Percentiles rank a stretch among this genome's conserved stretches.
Conservation (phyloP, 331 rosid species). For the Erythrophleum ivorense region DNA sequence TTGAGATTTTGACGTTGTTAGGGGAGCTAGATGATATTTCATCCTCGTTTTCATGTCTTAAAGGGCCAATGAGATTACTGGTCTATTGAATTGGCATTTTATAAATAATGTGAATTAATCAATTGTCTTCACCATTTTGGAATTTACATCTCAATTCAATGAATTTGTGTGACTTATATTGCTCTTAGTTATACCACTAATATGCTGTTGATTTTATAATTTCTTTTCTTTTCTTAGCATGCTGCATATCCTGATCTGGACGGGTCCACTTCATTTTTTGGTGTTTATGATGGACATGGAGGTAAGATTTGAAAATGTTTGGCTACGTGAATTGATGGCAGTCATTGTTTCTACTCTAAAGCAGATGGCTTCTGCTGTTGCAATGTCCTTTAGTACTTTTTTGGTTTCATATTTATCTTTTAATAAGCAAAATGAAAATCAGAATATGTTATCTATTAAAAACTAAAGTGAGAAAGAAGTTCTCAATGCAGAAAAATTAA, state of each 20-base stretch:
- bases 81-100: slow-evolving; percentile 2
- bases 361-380: neutral
- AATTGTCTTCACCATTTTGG: slow-evolving; percentile 6
- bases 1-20: slow-evolving; percentile 15
- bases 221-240: slow-evolving; percentile 60
- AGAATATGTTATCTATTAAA: neutral
- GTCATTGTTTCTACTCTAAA: slow-evolving; percentile 3
- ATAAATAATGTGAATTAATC: neutral
- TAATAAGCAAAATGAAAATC: slow-evolving; percentile 9
- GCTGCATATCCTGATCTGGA: slow-evolving; percentile 86
- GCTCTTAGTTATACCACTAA: slow-evolving; percentile 13
- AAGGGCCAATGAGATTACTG: neutral
- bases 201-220: slow-evolving; percentile 32
- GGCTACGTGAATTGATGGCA: slow-evolving; percentile 13
- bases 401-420: neutral
- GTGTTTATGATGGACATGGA: slow-evolving; percentile 97
- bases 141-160: neutral
- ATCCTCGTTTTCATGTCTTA: neutral
- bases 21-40: slow-evolving; percentile 18
- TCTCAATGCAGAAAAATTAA: neutral
- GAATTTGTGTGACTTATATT: slow-evolving; percentile 16
- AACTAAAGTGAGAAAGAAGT: neutral
- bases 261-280: slow-evolving; percentile 80
- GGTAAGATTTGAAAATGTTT: slow-evolving; percentile 55
- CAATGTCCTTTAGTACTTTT: neutral